phyloP scores from a whole-genome alignment of 768 basidiomycete genomes.

The Lentinula sp. region DNA sequence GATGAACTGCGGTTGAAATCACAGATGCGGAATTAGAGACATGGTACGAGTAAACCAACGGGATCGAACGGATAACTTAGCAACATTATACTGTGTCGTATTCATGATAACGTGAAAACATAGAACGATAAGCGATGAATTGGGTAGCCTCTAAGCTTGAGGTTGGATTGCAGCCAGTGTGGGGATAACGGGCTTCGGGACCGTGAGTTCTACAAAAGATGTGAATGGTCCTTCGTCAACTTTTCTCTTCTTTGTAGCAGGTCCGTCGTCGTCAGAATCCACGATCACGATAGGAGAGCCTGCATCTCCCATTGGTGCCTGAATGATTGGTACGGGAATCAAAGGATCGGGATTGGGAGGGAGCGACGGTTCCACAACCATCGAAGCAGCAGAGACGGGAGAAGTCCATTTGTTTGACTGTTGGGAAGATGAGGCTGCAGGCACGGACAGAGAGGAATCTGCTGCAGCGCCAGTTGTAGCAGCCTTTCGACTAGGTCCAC shows the following conservation, averaged over 20 bases:
- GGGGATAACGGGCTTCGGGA: conserved; percentile 8
- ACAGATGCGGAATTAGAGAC: not conserved
- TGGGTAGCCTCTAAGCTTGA: not conserved
- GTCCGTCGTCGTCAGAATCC: conserved; percentile 48
- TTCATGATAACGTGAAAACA: not conserved
- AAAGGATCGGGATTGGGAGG: conserved; percentile 14
- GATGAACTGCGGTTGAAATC: not conserved
- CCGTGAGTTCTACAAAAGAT: not conserved
- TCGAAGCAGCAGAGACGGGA: conserved; percentile 20
- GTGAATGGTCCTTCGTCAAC: conserved; percentile 20
- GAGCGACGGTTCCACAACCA: conserved; percentile 13
- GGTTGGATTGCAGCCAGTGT: not conserved
- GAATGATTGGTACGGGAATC: not conserved
- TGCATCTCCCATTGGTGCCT: conserved; percentile 12
- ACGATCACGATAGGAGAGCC: conserved; percentile 55
- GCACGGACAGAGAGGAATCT: conserved; percentile 26
- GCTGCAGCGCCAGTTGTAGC: conserved; percentile 18
- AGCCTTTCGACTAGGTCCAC: conserved; percentile 20
- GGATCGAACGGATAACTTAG: not conserved
- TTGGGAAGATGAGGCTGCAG: conserved; percentile 24
- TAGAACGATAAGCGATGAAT: not conserved
- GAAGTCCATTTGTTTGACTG: conserved; percentile 21
- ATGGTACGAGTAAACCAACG: not conserved
- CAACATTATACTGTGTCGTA: not conserved
- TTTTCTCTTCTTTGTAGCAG: conserved; percentile 53